Percentiles rank a stretch among this genome's conserved stretches.
phyloP scores from a whole-genome alignment of 176 grass and related monocot genomes.

The Triticum turgidum region DNA sequence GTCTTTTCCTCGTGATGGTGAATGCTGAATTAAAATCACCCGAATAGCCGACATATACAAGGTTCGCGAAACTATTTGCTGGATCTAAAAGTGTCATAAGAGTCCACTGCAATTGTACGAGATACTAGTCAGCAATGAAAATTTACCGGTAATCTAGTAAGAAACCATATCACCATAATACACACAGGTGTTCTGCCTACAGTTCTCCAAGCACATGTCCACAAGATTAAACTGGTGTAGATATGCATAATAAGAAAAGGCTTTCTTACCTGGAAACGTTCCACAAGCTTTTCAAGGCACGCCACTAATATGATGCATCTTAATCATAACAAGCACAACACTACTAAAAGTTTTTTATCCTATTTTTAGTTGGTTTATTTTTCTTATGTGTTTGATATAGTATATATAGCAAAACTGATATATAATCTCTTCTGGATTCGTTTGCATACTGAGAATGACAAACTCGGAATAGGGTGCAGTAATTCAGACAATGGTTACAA shows the following conservation, averaged over 20 bases:
- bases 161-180: background rate
- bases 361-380: background rate
- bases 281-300: background rate
- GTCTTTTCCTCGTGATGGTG: conserved; percentile 85
- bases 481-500: background rate
- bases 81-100: conserved; percentile 96
- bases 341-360: background rate
- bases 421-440: background rate
- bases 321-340: background rate
- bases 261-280: background rate
- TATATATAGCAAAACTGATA: background rate
- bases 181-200: background rate
- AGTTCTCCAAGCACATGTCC: background rate
- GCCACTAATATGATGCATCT: background rate
- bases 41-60: conserved; percentile 89
- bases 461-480: background rate
- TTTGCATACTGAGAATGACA: background rate
- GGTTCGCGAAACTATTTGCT: conserved; percentile 72
- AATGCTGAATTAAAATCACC: conserved; percentile 73
- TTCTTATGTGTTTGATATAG: background rate
- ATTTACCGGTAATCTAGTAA: background rate
- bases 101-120: conserved; percentile 72
- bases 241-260: background rate
- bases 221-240: background rate
- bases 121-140: conserved; percentile 8